Evolutionary conservation across 306 rosid genomes (phyloP).

Genomic region (Cicer arietinum): DNA sequence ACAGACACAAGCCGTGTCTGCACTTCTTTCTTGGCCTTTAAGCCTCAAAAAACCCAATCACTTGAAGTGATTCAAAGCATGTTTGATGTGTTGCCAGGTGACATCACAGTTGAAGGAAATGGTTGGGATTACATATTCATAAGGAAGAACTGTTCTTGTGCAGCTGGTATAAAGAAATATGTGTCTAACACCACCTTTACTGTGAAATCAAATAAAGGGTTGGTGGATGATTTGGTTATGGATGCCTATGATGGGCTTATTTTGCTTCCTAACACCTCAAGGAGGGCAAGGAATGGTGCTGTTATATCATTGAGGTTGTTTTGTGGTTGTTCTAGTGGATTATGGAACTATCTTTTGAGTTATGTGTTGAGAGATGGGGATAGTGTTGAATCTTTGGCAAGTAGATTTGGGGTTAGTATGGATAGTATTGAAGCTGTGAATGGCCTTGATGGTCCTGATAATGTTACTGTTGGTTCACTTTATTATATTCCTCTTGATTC

Average conservation of each 20-base stretch:
- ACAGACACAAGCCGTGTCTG: conserved; percentile 80
- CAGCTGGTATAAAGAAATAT: conserved; percentile 59
- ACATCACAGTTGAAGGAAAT: conserved; percentile 77
- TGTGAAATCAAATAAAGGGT: conserved; percentile 73
- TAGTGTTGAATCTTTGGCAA: conserved; percentile 74
- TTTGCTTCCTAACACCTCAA: conserved; percentile 61
- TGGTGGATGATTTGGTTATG: conserved; percentile 65
- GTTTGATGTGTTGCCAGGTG: conserved; percentile 85
- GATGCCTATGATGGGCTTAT: conserved; percentile 84
- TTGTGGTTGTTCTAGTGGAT: conserved; percentile 89
- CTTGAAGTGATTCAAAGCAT: conserved; percentile 71
- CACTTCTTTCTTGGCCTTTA: conserved; percentile 85
- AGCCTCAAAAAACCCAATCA: conserved; percentile 66
- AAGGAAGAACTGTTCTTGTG: conserved; percentile 90
- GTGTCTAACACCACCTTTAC: conserved; percentile 78
- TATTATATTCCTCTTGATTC: conserved; percentile 92
- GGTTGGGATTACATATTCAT: conserved; percentile 69
- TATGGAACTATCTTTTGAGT: conserved; percentile 93
- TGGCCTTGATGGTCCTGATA: conserved; percentile 78
- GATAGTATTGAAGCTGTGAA: conserved; percentile 84
- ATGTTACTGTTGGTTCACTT: conserved; percentile 82
- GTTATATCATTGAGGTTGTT: conserved; percentile 82
- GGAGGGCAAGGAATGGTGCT: conserved; percentile 71
- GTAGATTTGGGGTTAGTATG: conserved; percentile 97
- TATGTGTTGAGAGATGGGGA: conserved; percentile 93